Base-by-base conservation (phyloP, 176 grass and related monocot species). In the Panicum miliaceum region DNA sequence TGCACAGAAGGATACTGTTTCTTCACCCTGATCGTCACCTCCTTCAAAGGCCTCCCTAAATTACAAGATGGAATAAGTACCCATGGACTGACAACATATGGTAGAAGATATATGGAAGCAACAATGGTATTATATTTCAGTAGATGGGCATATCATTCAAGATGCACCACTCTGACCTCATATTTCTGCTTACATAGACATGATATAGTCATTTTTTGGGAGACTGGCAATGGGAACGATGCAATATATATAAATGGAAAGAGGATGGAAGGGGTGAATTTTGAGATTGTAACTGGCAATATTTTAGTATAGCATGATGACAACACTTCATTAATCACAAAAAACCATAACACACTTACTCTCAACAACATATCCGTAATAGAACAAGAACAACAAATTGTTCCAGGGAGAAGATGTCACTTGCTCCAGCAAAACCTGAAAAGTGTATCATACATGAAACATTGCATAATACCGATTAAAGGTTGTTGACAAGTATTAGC, bases 1-100 rank as follows among this genome's bases (percentile, higher is more conserved):
- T 98, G 95, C 62, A 98, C 92, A 12, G 95, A 92, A 34, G 89
- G 90, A 84, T 98, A 95, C 45, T 95, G 86, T 65, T 95, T 98
- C 89, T 79, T 93, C 2, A 95, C 86, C 88, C 87, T 93, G 32
- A 64, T 71, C 60, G 90, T 93, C 56, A 94, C 92, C 72, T 98
- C 81, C 25, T 76, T 78, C 38, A 90, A 95, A 64, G 92, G 92
- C 74, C 95, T 90, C 56, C 87, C 95, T 98, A 68, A 29, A 91
- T 87, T 60, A 25, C 32, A 73, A 84, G 22, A 60, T 22, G 59
- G 11, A 29, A 78, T 85, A 72, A 87, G 25, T 77, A 85, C 5
- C 19, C n/a, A 11, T 51, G 6, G 29, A 84, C 43, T 14, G 27
- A 72, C 22, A 12, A 37, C 3, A 9, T 46, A 77, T 37, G 15